Evolutionary conservation across 179 eudicot genomes (phyloP), one percentile per base, ranked within the genome.

Genomic region (Camellia oleifera): DNA sequence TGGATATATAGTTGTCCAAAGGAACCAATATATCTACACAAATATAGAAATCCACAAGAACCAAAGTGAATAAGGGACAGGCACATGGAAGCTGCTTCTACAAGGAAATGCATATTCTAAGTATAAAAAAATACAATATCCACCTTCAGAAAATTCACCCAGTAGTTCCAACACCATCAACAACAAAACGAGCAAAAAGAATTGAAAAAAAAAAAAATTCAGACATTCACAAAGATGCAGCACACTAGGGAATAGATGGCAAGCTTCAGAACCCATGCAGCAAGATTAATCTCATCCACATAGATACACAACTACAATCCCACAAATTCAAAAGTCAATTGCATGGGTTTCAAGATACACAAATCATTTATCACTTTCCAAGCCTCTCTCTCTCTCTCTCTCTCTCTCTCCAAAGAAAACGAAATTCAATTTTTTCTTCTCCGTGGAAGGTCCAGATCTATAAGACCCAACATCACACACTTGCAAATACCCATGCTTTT

Each of bases 21-120:
- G 99, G 98, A 76, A 96, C 97, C 88, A 96, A 86, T 69, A 96
- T 96, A 80, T 94, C 99, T 96, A 85, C 83, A 91, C 48, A 68
- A 81, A 80, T 64, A 60, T 9, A 65, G 42, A 56, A 75, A 70
- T 32, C 60, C 77, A 81, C 54, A 83, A 84, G 23, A 75, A 77
- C 48, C 65, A 54, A 67, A 56, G 57, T 45, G 44, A 63, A 72
- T 6, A 64, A 56, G 62, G 72, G 60, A 72, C 11, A 20, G 18
- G 20, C n/a, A 23, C 57, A 76, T 20, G 78, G 70, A 76, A 76
- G 42, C 69, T 46, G 18, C 72, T 50, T 50, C 61, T 23, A 48
- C 13, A 9, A 48, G 9, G 60, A 63, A 77, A 52, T 57, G n/a
- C 26, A 48, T 61, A 76, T 46, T 53, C 48, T 17, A 7, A 7